Evolutionary conservation across 2,329 filamentous ascomycete genomes (phyloP), one percentile per base, ranked within the genome.

Genomic region (Sporothrix brunneoviolacea): DNA sequence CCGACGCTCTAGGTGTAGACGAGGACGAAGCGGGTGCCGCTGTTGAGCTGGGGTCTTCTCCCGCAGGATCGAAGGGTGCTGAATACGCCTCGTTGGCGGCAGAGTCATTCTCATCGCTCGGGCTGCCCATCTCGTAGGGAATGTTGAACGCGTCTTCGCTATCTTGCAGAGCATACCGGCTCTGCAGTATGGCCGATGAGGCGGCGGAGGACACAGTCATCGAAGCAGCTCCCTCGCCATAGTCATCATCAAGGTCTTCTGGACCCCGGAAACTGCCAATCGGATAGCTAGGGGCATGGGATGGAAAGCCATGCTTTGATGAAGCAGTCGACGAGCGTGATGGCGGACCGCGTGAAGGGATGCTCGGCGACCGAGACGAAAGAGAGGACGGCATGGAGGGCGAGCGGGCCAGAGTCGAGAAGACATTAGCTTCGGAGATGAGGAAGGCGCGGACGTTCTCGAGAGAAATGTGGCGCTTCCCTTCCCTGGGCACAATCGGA

Each of bases 391-490:
- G 74, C 57, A 79, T 68, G 2, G 79, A 77, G 2, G 80, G 76
- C 4, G 79, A 78, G 37, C 73, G 74, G 10, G 76, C 75, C 35
- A 84, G 64, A 9, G 73, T 74, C 4, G 81, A 78, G 52, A 87
- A 86, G 35, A 81, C 74, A 41, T 80, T 81, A 16, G 81, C 79
- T 57, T 88, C 83, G 3, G 83, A 84, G 36, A 87, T 80, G 24
- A 88, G 64, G 56, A 76, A 78, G 13, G 82, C 83, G 19, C 78
- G 76, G 28, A 88, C 77, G 45, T 77, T 77, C 15, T 77, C 74
- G n/a, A 88, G 67, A 15, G 73, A 76, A 43, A 88, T 70, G 52
- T 82, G 78, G 21, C 83, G 74, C 62, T 86, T 86, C 19, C 83
- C 83, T 52, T 82, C 71, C 62, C 79, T 84, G 21, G 72, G 73